A percentile compares a stretch with the other conserved stretches of the same genome.
Conservation (phyloP, 495 filamentous ascomycete species). For the Tuber indicum region DNA sequence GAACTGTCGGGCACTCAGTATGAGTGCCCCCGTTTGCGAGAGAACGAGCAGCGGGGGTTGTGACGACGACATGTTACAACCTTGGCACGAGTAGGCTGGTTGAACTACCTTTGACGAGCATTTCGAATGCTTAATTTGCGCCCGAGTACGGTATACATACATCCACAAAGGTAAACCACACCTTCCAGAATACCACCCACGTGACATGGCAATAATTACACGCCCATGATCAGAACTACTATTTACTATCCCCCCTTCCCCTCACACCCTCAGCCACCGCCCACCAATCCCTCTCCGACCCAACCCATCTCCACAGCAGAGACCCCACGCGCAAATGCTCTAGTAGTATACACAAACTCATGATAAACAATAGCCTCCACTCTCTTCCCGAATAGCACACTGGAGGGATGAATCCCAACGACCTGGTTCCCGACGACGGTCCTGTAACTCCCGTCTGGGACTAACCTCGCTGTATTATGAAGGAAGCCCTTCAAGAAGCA, state of each 20-base stretch:
- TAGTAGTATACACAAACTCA: slow-evolving; percentile 90
- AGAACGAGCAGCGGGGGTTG: no score
- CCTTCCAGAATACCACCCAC: background rate
- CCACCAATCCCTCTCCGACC: slow-evolving; percentile 59
- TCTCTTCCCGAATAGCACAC: slow-evolving; percentile 77
- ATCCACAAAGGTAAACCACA: background rate
- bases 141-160: background rate
- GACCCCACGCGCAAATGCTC: slow-evolving; percentile 83
- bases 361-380: slow-evolving; percentile 92
- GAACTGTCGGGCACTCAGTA: no score
- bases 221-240: background rate
- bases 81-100: no score
- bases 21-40: no score
- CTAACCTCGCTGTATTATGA: slow-evolving; percentile 72
- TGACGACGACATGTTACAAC: no score
- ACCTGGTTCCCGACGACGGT: slow-evolving; percentile 77
- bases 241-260: background rate
- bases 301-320: slow-evolving; percentile 81
- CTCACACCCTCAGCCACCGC: background rate
- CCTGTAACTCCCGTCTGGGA: slow-evolving; percentile 76
- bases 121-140: no score
- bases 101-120: no score
- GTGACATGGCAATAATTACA: background rate
- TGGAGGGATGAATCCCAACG: slow-evolving; percentile 84
- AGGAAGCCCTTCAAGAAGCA: slow-evolving; percentile 77